These are phyloP conservation scores for Santalum album DNA, from an alignment of 164 flowering plant genomes.

Conservation along the genomic window DNA sequence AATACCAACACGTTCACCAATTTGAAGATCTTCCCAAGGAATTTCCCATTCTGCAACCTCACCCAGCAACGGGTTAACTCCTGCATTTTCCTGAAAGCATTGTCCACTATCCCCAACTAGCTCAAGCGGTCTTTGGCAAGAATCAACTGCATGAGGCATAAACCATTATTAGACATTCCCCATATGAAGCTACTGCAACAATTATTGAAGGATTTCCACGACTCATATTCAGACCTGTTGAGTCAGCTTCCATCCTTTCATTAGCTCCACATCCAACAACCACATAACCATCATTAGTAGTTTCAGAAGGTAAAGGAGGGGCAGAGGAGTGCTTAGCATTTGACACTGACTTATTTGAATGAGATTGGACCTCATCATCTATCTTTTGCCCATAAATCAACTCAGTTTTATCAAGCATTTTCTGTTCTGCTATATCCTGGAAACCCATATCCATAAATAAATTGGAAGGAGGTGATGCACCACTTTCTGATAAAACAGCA, in stretches of 20 bases:
- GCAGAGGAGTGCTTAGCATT: constrained; percentile 17
- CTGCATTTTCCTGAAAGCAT: constrained; percentile 15
- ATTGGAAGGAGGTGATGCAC: constrained; percentile 73
- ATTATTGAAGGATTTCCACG: too few species aligned
- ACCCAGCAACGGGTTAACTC: constrained; percentile 36
- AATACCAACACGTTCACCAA: constrained; percentile 94
- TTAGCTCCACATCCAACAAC: constrained; percentile 16
- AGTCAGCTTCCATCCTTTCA: constrained; percentile 10
- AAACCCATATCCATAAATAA: constrained; percentile 40
- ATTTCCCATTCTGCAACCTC: constrained; percentile 88
- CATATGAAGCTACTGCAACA: constrained; percentile 8
- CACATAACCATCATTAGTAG: constrained; percentile 22
- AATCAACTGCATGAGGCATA: constrained; percentile 10
- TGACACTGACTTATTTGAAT: constrained; percentile 10
- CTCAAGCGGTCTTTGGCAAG: constrained; percentile 16
- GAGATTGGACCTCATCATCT: constrained; percentile 8
- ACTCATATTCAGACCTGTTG: constrained; percentile 10
- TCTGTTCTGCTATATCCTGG: constrained; percentile 20
- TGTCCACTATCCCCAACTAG: constrained; percentile 15
- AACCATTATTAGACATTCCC: constrained; percentile 14
- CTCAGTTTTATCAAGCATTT: constrained; percentile 18
- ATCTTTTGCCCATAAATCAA: constrained; percentile 11
- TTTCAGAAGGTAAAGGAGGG: constrained; percentile 12
- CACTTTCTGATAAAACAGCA: constrained; percentile 78
- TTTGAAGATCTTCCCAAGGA: constrained; percentile 88